A percentile compares a stretch with the other conserved stretches of the same genome.
Conservation (phyloP, 2,329 filamentous ascomycete genomes). For the Teratosphaeria nubilosa region DNA sequence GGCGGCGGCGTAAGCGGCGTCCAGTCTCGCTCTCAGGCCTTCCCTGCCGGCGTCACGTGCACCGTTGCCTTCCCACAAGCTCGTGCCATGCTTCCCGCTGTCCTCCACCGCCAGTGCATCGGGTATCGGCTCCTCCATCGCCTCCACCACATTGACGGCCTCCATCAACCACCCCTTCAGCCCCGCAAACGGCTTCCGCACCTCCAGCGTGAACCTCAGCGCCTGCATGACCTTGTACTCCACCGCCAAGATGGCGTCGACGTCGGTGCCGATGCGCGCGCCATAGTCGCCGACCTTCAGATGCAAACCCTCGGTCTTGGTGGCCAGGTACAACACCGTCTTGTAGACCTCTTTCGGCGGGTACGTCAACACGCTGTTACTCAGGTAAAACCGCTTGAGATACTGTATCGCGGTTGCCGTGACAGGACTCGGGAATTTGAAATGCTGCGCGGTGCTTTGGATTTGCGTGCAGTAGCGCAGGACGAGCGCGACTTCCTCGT, state of each 20-base stretch:
- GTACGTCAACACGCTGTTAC: conserved; percentile 94
- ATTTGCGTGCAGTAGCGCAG: conserved; percentile 59
- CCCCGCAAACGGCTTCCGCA: conserved; percentile 80
- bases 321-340: conserved; percentile 84
- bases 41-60: conserved; percentile 14
- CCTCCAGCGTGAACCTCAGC: conserved; percentile 85
- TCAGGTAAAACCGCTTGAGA: conserved; percentile 87
- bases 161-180: conserved; percentile 83
- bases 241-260: conserved; percentile 72
- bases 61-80: conserved; percentile 6
- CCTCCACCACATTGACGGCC: conserved; percentile 48
- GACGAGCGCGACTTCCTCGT: conserved; percentile 74
- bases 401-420: conserved; percentile 78
- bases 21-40: conserved; percentile 36
- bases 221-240: conserved; percentile 91
- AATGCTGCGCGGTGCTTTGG: conserved; percentile 43
- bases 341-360: conserved; percentile 81
- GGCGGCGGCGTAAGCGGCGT: conserved; percentile 60
- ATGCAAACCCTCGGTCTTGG: conserved; percentile 82
- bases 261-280: conserved; percentile 48
- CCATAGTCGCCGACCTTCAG: conserved; percentile 54
- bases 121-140: background rate
- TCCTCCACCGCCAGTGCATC: background rate
- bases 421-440: conserved; percentile 51
- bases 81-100: conserved; percentile 4